Conservation (phyloP, 306 rosid genomes). For the Prinsepia uniflora region DNA sequence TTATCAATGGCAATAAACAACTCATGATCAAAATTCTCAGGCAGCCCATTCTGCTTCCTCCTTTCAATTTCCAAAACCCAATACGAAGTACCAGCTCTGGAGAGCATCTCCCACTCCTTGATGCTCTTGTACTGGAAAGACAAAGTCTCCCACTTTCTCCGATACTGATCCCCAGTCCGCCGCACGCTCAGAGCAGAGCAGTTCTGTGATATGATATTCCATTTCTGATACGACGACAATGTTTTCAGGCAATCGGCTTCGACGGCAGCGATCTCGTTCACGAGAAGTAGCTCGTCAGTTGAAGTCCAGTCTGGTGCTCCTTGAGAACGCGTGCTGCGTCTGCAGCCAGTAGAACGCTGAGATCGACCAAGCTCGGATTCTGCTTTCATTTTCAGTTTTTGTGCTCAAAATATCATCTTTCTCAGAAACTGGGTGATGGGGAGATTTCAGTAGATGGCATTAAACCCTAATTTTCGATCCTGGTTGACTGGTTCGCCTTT, state of each 20-base stretch:
- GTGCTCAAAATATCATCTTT: not conserved
- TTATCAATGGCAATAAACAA: conserved; percentile 41
- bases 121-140: conserved; percentile 24
- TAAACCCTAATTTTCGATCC: too few species aligned
- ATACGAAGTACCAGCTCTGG: conserved; percentile 15
- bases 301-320: conserved; percentile 61
- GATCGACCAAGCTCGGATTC: conserved; percentile 5
- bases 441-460: not conserved
- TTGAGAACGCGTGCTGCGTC: conserved; percentile 67
- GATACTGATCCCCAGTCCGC: conserved; percentile 53
- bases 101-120: conserved; percentile 27
- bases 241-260: conserved; percentile 59
- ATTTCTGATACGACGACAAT: conserved; percentile 50
- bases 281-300: conserved; percentile 53
- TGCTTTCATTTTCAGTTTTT: conserved; percentile 1
- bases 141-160: conserved; percentile 66
- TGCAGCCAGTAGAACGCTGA: conserved; percentile 12
- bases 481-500: too few species aligned
- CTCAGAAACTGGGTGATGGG: not conserved
- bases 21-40: conserved; percentile 47
- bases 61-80: conserved; percentile 31
- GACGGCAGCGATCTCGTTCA: conserved; percentile 67
- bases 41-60: conserved; percentile 40
- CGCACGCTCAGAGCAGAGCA: conserved; percentile 53
- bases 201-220: conserved; percentile 51